Evolutionary conservation across 805 yeast species (phyloP).

Genomic region (Candida ulmi): DNA sequence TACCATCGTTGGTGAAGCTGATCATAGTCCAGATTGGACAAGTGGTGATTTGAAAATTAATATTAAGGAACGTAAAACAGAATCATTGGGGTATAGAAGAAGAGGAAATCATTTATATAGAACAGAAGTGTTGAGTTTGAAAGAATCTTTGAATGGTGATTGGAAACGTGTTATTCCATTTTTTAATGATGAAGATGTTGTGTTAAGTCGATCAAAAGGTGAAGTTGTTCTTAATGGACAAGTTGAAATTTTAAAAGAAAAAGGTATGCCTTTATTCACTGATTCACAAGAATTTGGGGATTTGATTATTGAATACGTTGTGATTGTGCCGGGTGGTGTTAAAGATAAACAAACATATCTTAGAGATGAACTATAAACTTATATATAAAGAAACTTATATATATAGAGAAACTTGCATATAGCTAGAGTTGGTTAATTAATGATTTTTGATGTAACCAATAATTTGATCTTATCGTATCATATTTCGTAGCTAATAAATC

Average conservation of each 20-base stretch:
- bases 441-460: conserved; percentile 49
- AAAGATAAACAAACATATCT: conserved; percentile 9
- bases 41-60: conserved; percentile 76
- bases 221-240: conserved; percentile 57
- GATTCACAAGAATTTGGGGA: conserved; percentile 50
- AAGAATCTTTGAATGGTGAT: conserved; percentile 73
- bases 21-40: conserved; percentile 73
- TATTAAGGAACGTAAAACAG: conserved; percentile 50
- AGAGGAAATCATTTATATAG: conserved; percentile 70
- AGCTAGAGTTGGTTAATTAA: no score
- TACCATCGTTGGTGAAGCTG: conserved; percentile 70
- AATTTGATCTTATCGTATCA: conserved; percentile 58
- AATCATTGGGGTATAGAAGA: conserved; percentile 77
- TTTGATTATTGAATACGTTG: conserved; percentile 42
- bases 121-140: conserved; percentile 66
- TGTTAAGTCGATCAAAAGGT: conserved; percentile 44
- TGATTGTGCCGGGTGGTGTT: conserved; percentile 38
- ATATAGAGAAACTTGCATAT: neutral
- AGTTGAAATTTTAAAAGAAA: conserved; percentile 62
- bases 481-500: conserved; percentile 43
- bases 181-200: conserved; percentile 51
- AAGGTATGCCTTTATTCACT: conserved; percentile 75
- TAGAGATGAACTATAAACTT: conserved; percentile 23
- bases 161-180: conserved; percentile 70
- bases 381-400: neutral